Evolutionary conservation across 495 filamentous ascomycete genomes (phyloP), one percentile per base, ranked within the genome.

Genomic region (Daldinia caldariorum): DNA sequence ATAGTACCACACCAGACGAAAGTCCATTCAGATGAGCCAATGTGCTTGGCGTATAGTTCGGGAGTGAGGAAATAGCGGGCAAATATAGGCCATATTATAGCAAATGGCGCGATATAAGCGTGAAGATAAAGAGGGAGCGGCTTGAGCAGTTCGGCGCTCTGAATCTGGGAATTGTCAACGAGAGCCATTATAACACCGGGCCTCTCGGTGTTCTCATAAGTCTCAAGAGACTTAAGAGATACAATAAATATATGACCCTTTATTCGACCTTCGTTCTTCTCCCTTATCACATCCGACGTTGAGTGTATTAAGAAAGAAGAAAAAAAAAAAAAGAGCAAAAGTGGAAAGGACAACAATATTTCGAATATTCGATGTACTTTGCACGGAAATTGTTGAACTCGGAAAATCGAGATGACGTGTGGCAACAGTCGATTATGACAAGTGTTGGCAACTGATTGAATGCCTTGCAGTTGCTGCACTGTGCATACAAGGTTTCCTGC

Each of bases 1-100:
- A 98, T 97, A 34, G 88, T 85, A 67, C 91, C 94, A 65, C 90
- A 84, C 86, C 89, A 99, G 58, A 98, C 92, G 78, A 97, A 97
- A 8, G 96, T 98, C 95, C 95, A 99, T 83, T 99, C 95, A 70
- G 89, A 88, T 22, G 89, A 90, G 59, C 90, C 84, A 65, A 99
- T 94, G 81, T 98, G 89, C 71, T 89, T 91, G 55, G 95, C 89
- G 80, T 98, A 99, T 67, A 90, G 87, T 26, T 92, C 91, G 41
- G 87, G 82, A 12, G 88, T 91, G 56, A 97, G 87, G 76, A 94
- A 97, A 78, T 92, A 87, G 72, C 92, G 85, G 60, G 97, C 88
- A 80, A 97, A 97, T 69, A 88, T 82, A 37, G 95, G 94, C 93
- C 97, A 99, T 71, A 93, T 85, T 63, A 97, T 87, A 32, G 90